These are phyloP conservation scores for Acacia confusa DNA, from an alignment of 306 rosid genomes.

Conservation along the genomic window DNA sequence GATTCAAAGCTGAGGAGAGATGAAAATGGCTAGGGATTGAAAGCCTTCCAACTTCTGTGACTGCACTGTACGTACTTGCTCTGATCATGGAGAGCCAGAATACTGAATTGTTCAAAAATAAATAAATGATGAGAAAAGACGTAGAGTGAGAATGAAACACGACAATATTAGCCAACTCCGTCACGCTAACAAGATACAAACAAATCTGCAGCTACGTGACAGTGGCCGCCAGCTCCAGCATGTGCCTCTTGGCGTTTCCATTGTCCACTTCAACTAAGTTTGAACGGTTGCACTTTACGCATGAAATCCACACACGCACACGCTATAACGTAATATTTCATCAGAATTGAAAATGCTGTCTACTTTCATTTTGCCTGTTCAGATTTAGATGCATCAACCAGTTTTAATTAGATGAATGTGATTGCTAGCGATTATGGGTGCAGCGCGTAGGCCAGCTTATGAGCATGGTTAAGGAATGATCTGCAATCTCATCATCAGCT, in stretches of 20 bases:
- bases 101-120: not conserved
- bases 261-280: not conserved
- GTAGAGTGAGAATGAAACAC: not conserved
- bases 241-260: constrained; percentile 19
- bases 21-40: not conserved
- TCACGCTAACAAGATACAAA: not conserved
- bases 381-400: not conserved
- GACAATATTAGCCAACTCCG: not conserved
- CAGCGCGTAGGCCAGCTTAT: not conserved
- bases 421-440: not conserved
- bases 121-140: not conserved
- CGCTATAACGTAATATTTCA: not conserved
- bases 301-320: not conserved
- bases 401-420: not conserved
- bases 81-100: not conserved
- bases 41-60: not conserved
- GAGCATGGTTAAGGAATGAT: not conserved
- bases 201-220: constrained; percentile 15
- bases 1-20: not conserved
- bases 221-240: not conserved
- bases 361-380: not conserved
- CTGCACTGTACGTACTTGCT: not conserved
- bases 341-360: not conserved
- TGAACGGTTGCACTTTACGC: not conserved
- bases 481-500: not conserved